Evolutionary conservation across 73 alveolate genomes (phyloP), one percentile per base, ranked within the genome.

Genomic region (Blepharisma japonicum): DNA sequence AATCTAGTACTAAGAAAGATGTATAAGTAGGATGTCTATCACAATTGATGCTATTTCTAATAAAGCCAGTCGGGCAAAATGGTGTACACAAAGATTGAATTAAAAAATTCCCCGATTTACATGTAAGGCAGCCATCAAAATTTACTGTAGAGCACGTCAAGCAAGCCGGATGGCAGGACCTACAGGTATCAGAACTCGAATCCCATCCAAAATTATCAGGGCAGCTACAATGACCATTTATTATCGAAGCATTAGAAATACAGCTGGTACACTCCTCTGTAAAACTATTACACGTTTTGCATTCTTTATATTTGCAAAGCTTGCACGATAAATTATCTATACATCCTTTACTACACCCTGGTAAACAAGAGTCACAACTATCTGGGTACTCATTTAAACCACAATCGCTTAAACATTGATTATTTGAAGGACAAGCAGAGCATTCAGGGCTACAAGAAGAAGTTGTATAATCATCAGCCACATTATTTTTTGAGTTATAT

Each of bases 51-150:
- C 18, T 2, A n/a, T 25, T 39, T 14, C 0, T 61, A 18, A 9
- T 2, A 25, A 2, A 61, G 1, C 74, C 74, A 14, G 74, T 61
- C 0, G 74, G 74, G 47, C 74, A 61, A 61, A 61, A 61, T 20
- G 74, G 23, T 2, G 2, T n/a, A 5, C 74, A 61, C 4, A 39
- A 8, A 14, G 14, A 14, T 14, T 61, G n/a, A 25, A 61, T n/a
- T 1, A 61, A 4, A 25, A 1, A 61, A 14, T 14, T 1, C 14
- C 18, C 14, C 2, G 18, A 8, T 20, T 1, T 61, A 25, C 74
- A 61, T 1, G 47, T 61, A 14, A 11, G 39, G 74, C 74, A 61
- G 39, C 18, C 14, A 14, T n/a, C 23, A 14, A 39, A 14, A 2
- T 18, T 0, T 1, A 61, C 74, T 14, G 39, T 25, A 18, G 39